These are phyloP conservation scores for Ceratocystiopsis brevicomis DNA, from an alignment of 2,329 filamentous ascomycete genomes.

Conservation along the genomic window DNA sequence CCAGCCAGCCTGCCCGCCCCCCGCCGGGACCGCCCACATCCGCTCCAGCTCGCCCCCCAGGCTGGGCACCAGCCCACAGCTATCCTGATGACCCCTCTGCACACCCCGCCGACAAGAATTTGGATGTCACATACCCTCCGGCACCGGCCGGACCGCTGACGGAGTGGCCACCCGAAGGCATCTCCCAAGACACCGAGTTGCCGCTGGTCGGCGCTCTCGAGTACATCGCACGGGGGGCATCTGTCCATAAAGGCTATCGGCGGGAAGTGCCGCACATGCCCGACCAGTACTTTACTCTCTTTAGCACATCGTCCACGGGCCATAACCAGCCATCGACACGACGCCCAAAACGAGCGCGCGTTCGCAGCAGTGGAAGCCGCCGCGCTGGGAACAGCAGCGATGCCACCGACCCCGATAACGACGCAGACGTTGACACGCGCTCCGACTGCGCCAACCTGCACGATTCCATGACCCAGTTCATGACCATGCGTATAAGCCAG, in stretches of 20 bases:
- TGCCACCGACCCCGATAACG: conserved; percentile 8
- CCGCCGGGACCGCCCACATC: too few relatives aligned
- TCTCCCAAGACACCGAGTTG: conserved; percentile 30
- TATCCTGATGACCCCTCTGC: too few relatives aligned
- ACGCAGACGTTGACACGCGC: conserved; percentile 25
- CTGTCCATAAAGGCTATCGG: conserved; percentile 35
- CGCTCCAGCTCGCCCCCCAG: too few relatives aligned
- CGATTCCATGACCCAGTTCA: conserved; percentile 38
- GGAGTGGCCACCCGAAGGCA: conserved; percentile 37
- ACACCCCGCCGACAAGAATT: too few relatives aligned
- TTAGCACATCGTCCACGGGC: conserved; percentile 24
- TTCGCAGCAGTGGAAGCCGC: not conserved
- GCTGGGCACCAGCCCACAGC: too few relatives aligned
- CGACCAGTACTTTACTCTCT: conserved; percentile 36
- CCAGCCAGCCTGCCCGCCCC: too few relatives aligned
- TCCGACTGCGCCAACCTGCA: conserved; percentile 23
- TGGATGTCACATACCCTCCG: conserved; percentile 9
- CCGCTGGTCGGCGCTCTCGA: conserved; percentile 34
- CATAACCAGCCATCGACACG: conserved; percentile 14
- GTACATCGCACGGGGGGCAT: conserved; percentile 38
- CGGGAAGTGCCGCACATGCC: conserved; percentile 33
- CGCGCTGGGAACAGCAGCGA: conserved; percentile 1
- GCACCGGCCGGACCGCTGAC: conserved; percentile 21
- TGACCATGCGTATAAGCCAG: conserved; percentile 29
- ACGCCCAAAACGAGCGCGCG: not conserved